Evolutionary conservation across 805 yeast species (phyloP), one percentile per base, ranked within the genome.

Genomic region (Hanseniaspora taiwanica): DNA sequence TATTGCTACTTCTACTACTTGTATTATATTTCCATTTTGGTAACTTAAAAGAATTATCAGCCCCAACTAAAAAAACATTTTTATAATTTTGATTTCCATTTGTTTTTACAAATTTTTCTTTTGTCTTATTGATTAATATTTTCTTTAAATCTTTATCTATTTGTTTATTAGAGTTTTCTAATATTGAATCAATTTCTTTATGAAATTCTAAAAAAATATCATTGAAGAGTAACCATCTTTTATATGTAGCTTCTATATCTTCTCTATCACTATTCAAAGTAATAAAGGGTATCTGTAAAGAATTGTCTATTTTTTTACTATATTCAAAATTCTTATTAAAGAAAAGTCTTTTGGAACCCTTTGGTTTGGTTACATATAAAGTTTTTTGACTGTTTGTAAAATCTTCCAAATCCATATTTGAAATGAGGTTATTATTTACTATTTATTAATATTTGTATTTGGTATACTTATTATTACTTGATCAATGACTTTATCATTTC

Each of bases 241-340:
- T 48, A 17, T 54, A 42, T 19, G 62, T 59, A 40, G 63, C 59
- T 1, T 53, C 57, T 3, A 47, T 41, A 1, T 69, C 59, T 48
- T 72, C 78, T 13, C 56, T 45, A 1, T 74, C 75, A 14, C 63
- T 61, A 29, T 70, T 44, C 6, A 72, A 52, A 36, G 56, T 52
- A 6, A 65, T 58, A 52, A 71, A 68, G 10, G 75, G 74, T 6
- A 59, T 44, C 3, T 47, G 20, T 5, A 50, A 44, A 6, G 46
- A 48, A 2, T 43, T 37, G 2, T 14, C 14, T 13, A 36, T 37
- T 3, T 25, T n/a, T 6, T 21, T 38, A 5, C 40, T 29, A 8
- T 21, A 21, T 14, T 42, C 32, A 37, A 44, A 48, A 16, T 42
- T 41, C 27, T 43, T 43, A 21, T 46, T 44, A 16, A 52, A 37